Conservation (phyloP, 345 rosid genomes). For the Hibiscus mutabilis region DNA sequence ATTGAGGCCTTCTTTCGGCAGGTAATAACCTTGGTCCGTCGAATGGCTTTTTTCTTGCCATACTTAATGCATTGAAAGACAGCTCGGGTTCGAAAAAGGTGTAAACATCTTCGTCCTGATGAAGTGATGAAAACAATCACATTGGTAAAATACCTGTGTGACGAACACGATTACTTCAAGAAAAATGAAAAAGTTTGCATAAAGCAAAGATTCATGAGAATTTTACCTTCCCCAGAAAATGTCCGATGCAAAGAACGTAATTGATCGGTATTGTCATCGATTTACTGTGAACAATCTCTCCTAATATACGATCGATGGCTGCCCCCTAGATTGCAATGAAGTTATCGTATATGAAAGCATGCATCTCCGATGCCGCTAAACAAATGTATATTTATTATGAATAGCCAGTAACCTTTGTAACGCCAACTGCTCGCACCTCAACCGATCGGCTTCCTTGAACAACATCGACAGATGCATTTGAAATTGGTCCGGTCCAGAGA, state of each 20-base stretch:
- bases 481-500: constrained; percentile 99
- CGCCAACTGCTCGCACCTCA: constrained; percentile 97
- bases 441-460: constrained; percentile 97
- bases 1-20: constrained; percentile 49
- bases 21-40: constrained; percentile 47
- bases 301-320: constrained; percentile 92
- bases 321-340: constrained; percentile 56
- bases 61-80: constrained; percentile 51
- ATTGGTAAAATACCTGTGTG: background rate
- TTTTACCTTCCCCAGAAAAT: constrained; percentile 92
- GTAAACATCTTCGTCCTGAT: constrained; percentile 96
- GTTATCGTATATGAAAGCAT: constrained; percentile 6
- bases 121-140: background rate
- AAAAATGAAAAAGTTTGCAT: background rate
- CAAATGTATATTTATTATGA: background rate
- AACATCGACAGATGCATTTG: constrained; percentile 98
- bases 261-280: constrained; percentile 86
- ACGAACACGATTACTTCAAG: background rate
- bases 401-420: constrained; percentile 61
- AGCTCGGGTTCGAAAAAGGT: constrained; percentile 98
- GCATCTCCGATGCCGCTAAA: constrained; percentile 3
- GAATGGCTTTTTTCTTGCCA: constrained; percentile 47
- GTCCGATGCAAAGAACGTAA: constrained; percentile 89
- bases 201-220: background rate
- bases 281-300: constrained; percentile 94